These are phyloP conservation scores for Posidonia australis DNA, from an alignment of 106 monocot genomes.

Conservation along the genomic window DNA sequence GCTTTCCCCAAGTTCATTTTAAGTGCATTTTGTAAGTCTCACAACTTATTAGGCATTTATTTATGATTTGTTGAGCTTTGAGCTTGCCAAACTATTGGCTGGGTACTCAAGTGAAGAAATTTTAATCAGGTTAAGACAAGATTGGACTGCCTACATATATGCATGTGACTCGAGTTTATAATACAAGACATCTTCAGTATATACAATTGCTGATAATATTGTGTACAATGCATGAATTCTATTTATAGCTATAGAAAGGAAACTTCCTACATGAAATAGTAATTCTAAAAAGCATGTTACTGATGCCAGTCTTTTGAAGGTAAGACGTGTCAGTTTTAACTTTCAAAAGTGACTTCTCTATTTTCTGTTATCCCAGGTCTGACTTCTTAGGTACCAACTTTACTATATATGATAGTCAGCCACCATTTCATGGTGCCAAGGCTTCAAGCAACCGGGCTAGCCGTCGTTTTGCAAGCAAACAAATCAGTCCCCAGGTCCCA, in stretches of 20 bases:
- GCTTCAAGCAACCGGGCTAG: slow-evolving; percentile 30
- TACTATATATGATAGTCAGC: slow-evolving; percentile 51
- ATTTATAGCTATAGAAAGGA: neutral
- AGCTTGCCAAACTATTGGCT: too few relatives aligned
- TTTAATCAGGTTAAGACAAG: too few relatives aligned
- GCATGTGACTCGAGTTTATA: too few relatives aligned
- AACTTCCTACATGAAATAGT: neutral
- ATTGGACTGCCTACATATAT: too few relatives aligned
- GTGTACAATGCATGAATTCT: neutral
- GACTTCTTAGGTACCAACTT: slow-evolving; percentile 68
- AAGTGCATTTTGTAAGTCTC: too few relatives aligned
- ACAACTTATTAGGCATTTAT: too few relatives aligned
- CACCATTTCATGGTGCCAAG: slow-evolving; percentile 44
- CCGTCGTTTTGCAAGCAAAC: slow-evolving; percentile 52
- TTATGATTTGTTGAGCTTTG: too few relatives aligned
- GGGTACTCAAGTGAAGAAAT: too few relatives aligned
- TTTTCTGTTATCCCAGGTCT: slow-evolving; percentile 23
- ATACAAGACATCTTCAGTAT: neutral
- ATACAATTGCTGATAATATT: neutral
- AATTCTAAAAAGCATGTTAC: too few relatives aligned
- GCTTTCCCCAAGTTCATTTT: too few relatives aligned
- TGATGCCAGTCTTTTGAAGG: neutral
- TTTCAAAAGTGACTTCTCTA: neutral
- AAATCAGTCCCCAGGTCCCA: slow-evolving; percentile 52
- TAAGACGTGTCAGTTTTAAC: neutral